Evolutionary conservation across 163 green algal genomes (phyloP).

Genomic region (Volvox carteri): DNA sequence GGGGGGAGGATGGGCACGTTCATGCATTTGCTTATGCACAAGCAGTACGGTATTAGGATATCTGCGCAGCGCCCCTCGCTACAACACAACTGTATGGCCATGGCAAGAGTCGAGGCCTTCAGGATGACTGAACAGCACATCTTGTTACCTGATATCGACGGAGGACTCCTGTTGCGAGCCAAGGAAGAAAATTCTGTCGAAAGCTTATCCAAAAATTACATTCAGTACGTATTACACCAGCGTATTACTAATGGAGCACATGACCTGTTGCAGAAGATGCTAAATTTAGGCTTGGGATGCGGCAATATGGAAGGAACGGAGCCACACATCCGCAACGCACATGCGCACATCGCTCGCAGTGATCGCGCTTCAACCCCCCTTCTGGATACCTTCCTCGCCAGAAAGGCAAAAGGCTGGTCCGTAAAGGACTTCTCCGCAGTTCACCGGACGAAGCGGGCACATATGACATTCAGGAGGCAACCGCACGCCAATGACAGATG

Average conservation of each 20-base stretch:
- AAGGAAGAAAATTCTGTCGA: no score
- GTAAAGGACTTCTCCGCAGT: not conserved
- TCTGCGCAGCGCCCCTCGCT: no score
- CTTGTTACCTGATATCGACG: no score
- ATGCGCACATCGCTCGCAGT: not conserved
- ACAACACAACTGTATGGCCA: no score
- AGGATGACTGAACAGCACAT: no score
- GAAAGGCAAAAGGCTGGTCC: no score
- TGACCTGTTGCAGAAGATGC: not conserved
- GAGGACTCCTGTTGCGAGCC: no score
- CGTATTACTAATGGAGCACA: not conserved
- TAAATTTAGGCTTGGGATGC: slow-evolving; percentile 7
- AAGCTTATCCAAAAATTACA: no score
- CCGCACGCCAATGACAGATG: slow-evolving; percentile 12
- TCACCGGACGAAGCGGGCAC: not conserved
- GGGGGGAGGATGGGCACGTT: no score
- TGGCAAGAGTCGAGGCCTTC: no score
- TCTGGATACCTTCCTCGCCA: not conserved
- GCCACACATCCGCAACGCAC: not conserved
- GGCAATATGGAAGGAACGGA: not conserved
- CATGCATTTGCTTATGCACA: no score
- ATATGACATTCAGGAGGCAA: not conserved
- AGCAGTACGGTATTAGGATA: no score
- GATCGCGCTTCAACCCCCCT: not conserved
- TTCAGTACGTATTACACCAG: slow-evolving; percentile 13